Conservation (phyloP, 768 basidiomycete species). For the Lactifluus pinguis region DNA sequence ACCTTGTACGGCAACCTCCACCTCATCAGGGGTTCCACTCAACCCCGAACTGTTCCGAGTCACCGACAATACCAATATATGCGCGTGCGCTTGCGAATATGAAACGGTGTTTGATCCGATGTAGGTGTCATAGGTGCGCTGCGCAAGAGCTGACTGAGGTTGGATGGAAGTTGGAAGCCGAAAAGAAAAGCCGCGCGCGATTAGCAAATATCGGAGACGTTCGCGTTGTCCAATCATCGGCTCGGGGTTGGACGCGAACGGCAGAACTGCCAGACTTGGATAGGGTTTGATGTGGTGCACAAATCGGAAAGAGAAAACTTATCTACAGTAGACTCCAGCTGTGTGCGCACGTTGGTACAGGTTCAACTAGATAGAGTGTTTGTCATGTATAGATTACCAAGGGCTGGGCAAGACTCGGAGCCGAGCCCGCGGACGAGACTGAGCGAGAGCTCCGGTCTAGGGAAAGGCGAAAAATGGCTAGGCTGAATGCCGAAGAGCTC, state of each 20-base stretch:
- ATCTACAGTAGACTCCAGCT: no score
- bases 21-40: background rate
- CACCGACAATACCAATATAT: background rate
- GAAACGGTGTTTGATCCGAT: background rate
- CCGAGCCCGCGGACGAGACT: background rate
- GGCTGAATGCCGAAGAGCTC: slow-evolving; percentile 5
- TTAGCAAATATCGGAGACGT: background rate
- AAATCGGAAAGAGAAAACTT: no score
- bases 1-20: background rate
- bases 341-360: background rate
- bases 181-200: background rate
- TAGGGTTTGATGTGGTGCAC: background rate
- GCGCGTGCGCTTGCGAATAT: background rate
- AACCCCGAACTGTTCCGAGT: background rate
- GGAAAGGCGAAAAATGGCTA: background rate
- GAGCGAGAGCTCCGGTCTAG: background rate
- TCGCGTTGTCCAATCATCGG: background rate
- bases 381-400: background rate
- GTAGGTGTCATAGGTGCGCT: background rate
- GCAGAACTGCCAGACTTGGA: background rate
- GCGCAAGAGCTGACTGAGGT: no score
- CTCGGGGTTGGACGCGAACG: background rate
- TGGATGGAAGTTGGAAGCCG: no score
- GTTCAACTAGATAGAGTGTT: no score
- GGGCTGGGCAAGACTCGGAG: background rate